Evolutionary conservation across 805 yeast species (phyloP), one percentile per base, ranked within the genome.

Genomic region (Tetrapisispora phaffii): DNA sequence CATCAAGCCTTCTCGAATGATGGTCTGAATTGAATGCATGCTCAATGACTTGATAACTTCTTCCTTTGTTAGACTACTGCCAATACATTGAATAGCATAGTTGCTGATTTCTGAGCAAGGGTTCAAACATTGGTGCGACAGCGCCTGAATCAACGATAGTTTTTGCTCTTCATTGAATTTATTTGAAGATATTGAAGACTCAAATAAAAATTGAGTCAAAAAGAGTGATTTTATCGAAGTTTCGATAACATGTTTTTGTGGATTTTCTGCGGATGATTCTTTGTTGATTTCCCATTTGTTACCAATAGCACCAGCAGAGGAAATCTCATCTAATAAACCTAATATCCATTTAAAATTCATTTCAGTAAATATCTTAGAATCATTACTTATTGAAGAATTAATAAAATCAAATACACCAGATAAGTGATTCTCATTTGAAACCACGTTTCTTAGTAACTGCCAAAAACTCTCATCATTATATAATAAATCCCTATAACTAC

Each of bases 51-150:
- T 12, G 8, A 43, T 21, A 6, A 43, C 57, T 10, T 63, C 56
- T 22, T 66, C 57, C 5, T 63, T 50, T 12, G 70, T 45, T 17
- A 43, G 21, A 3, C 34, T 20, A 2, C 10, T 23, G 47, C 83
- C 84, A 42, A 89, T 70, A 0, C 76, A 62, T 19, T 72, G 71
- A 35, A 87, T 63, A 0, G 95, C 89, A 60, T 73, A 76, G 0
- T 74, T 63, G 34, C 95, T 69, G 10, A 88, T 68, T 56, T 85
- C 88, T 23, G 85, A 70, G 59, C 95, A 85, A 17, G 96, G 95
- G 56, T 88, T 88, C 59, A 83, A 74, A 59, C 96, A 85, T 60
- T 89, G 96, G 56, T 84, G 90, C 0, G 93, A 87, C 44, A 88
- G 70, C 0, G 94, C 94, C 58, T 86, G 90, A 24, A 84, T 70